These are phyloP conservation scores for Pythium sukuiense DNA, from an alignment of 352 stramenopile genomes.

Conservation along the genomic window DNA sequence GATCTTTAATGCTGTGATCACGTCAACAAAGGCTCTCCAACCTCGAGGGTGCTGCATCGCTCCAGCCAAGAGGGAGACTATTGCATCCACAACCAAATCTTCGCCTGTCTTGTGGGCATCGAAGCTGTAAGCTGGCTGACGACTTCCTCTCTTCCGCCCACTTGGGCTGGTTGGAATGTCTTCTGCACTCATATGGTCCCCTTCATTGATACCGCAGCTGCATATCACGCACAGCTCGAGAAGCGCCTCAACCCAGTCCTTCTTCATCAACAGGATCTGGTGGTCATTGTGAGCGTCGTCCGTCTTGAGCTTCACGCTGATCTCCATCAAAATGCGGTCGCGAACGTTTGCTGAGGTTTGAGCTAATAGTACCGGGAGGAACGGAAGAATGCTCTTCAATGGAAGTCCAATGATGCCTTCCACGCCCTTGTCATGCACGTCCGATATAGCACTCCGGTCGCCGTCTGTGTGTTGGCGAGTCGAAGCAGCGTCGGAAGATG, in stretches of 20 bases:
- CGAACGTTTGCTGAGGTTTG: conserved; percentile 52
- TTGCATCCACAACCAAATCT: conserved; percentile 81
- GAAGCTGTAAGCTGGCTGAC: conserved; percentile 45
- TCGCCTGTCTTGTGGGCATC: conserved; percentile 72
- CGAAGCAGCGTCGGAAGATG: neutral
- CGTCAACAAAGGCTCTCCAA: conserved; percentile 64
- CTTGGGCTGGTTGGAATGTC: neutral
- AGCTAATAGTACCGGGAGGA: conserved; percentile 62
- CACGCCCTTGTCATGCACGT: conserved; percentile 27
- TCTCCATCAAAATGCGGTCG: conserved; percentile 86
- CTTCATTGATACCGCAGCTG: conserved; percentile 10
- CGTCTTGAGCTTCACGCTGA: conserved; percentile 86
- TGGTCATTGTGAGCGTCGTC: conserved; percentile 69
- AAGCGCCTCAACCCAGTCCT: conserved; percentile 71
- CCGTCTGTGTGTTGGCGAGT: neutral
- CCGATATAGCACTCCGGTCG: neutral
- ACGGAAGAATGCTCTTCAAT: conserved; percentile 67
- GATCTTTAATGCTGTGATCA: conserved; percentile 59
- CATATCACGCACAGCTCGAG: conserved; percentile 73
- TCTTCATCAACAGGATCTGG: conserved; percentile 72
- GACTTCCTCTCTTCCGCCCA: neutral
- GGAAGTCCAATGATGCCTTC: conserved; percentile 57
- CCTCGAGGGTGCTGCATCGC: conserved; percentile 67
- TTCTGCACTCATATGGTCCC: neutral
- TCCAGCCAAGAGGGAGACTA: conserved; percentile 75